phyloP scores from a whole-genome alignment of 2,329 filamentous ascomycete species.

The Monilinia laxa region DNA sequence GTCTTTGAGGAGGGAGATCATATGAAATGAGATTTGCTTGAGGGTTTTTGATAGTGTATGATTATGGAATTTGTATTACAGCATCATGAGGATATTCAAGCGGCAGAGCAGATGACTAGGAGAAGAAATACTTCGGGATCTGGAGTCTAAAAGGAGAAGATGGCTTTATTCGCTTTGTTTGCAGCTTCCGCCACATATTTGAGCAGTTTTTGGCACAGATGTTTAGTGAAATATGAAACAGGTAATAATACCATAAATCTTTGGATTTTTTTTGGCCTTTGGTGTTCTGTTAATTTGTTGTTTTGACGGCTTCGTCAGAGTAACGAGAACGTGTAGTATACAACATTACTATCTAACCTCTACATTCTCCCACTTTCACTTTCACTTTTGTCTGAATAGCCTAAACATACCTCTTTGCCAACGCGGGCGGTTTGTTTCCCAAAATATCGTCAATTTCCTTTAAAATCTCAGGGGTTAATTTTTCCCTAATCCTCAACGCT shows the following conservation, averaged over 20 bases:
- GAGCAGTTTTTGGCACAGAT: neutral
- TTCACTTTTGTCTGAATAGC: neutral
- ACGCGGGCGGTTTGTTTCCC: conserved; percentile 55
- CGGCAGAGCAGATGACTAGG: neutral
- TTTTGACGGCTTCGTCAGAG: no score
- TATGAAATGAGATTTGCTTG: neutral
- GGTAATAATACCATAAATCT: conserved; percentile 6
- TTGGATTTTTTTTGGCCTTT: neutral
- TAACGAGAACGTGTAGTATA: neutral
- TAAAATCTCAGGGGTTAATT: conserved; percentile 59
- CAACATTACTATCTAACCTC: neutral
- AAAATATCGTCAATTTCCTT: conserved; percentile 59
- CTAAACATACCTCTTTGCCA: conserved; percentile 33
- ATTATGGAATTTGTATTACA: conserved; percentile 2
- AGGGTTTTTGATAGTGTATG: neutral
- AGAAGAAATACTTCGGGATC: neutral
- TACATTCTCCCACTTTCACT: neutral
- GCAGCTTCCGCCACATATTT: conserved; percentile 15
- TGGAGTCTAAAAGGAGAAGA: conserved; percentile 1
- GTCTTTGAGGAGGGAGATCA: neutral
- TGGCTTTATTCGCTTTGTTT: neutral
- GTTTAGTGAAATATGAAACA: neutral
- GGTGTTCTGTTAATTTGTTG: neutral
- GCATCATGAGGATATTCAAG: neutral
- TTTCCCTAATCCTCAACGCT: conserved; percentile 53